These are phyloP conservation scores for Erythrobasidium yunnanense DNA, from an alignment of 768 basidiomycete genomes.

Conservation along the genomic window DNA sequence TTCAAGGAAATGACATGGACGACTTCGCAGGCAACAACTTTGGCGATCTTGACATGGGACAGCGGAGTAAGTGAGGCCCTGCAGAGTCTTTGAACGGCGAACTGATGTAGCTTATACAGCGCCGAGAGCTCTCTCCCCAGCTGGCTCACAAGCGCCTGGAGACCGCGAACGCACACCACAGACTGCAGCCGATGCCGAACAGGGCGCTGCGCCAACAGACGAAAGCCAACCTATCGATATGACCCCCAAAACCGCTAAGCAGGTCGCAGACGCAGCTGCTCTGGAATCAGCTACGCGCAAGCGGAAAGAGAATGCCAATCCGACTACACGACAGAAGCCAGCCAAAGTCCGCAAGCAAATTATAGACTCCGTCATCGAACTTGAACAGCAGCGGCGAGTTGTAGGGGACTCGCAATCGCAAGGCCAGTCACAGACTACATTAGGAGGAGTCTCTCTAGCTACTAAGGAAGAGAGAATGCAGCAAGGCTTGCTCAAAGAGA, in stretches of 20 bases:
- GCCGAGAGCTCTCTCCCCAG: too few relatives aligned
- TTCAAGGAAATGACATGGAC: background rate
- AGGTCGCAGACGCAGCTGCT: conserved; percentile 25
- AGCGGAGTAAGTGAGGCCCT: conserved; percentile 3
- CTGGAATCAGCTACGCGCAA: background rate
- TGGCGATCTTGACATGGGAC: background rate
- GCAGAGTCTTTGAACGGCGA: too few relatives aligned
- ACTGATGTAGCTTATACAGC: too few relatives aligned
- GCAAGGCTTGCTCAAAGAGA: conserved; percentile 41
- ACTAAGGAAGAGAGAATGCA: conserved; percentile 17
- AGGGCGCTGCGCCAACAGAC: background rate
- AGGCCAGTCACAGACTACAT: background rate
- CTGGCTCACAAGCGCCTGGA: too few relatives aligned
- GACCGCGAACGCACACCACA: too few relatives aligned
- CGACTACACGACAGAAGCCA: conserved; percentile 1
- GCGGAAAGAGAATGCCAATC: background rate
- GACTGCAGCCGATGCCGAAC: background rate
- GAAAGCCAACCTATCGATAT: conserved; percentile 16
- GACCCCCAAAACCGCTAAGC: conserved; percentile 27
- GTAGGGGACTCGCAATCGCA: background rate
- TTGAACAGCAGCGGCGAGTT: conserved; percentile 7
- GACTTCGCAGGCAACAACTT: conserved; percentile 3
- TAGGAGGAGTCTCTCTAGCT: conserved; percentile 1
- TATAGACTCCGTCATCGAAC: conserved; percentile 27
- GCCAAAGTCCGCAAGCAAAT: conserved; percentile 24